These are phyloP conservation scores for Rhynchospora breviuscula DNA, from an alignment of 176 grass and related monocot species.

Conservation along the genomic window DNA sequence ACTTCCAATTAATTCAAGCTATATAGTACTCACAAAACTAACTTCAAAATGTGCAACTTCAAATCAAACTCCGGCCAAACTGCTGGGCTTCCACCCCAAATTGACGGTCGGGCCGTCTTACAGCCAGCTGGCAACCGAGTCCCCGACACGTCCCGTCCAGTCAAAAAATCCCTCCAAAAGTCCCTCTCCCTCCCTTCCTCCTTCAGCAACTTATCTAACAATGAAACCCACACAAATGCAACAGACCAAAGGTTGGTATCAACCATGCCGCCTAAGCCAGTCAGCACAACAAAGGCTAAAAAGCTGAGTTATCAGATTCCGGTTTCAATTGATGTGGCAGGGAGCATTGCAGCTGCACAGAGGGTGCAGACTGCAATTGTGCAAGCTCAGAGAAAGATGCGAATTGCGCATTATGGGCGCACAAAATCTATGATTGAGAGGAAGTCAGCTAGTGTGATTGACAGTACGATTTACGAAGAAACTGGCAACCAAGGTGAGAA, in stretches of 20 bases:
- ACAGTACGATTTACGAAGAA: neutral
- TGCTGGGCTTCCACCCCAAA: conserved; percentile 24
- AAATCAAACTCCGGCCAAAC: conserved; percentile 56
- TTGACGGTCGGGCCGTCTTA: conserved; percentile 71
- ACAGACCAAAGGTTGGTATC: neutral
- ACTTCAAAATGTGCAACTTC: conserved; percentile 66
- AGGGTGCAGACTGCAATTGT: conserved; percentile 53
- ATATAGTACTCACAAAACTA: neutral
- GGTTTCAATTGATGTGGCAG: conserved; percentile 26
- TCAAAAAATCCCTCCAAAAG: conserved; percentile 89
- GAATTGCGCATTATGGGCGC: conserved; percentile 86
- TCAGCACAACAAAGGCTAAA: neutral
- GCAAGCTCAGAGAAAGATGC: conserved; percentile 89
- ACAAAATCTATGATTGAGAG: conserved; percentile 37
- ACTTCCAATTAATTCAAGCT: neutral
- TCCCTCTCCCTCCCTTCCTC: conserved; percentile 31
- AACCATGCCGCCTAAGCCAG: neutral
- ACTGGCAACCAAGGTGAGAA: conserved; percentile 52
- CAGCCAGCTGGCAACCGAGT: conserved; percentile 91
- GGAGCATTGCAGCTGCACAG: conserved; percentile 89
- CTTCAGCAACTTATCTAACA: conserved; percentile 11
- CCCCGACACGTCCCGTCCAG: conserved; percentile 38
- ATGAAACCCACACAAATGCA: neutral
- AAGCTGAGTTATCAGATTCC: conserved; percentile 7
- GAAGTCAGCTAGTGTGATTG: conserved; percentile 17